Percentiles rank a stretch among this genome's conserved stretches.
phyloP scores from a whole-genome alignment of 352 stramenopile species.

The Elongisporangium undulatum region DNA sequence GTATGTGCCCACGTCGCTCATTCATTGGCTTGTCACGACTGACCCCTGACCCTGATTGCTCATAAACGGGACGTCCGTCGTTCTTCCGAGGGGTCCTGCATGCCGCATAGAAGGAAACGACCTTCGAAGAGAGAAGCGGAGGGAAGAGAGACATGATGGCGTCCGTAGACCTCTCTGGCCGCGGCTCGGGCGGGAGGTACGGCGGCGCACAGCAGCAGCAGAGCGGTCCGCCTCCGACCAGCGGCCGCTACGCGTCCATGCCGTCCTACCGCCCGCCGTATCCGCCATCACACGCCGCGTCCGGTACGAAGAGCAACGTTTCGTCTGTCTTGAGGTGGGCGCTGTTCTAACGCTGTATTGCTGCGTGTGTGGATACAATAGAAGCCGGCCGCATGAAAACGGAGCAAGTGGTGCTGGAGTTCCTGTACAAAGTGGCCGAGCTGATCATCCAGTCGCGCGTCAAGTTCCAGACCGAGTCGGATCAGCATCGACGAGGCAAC shows the following conservation, averaged over 20 bases:
- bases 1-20: background rate
- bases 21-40: background rate
- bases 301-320: background rate
- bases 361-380: background rate
- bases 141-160: background rate
- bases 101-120: background rate
- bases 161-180: background rate
- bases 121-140: background rate
- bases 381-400: slow-evolving; percentile 66
- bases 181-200: background rate
- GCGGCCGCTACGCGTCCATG: background rate
- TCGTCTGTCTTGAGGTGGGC: background rate
- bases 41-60: background rate
- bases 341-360: background rate
- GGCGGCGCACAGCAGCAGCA: background rate
- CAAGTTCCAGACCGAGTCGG: slow-evolving; percentile 51
- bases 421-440: slow-evolving; percentile 79
- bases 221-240: background rate
- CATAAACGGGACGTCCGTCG: background rate
- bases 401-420: slow-evolving; percentile 83
- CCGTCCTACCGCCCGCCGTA: background rate
- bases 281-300: background rate
- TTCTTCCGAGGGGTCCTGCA: background rate
- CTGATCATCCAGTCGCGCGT: slow-evolving; percentile 81
- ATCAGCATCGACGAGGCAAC: slow-evolving; percentile 23